Percentiles rank a stretch among this genome's conserved stretches.
phyloP scores from a whole-genome alignment of 805 yeast genomes.

The Monosporozyma servazzii region DNA sequence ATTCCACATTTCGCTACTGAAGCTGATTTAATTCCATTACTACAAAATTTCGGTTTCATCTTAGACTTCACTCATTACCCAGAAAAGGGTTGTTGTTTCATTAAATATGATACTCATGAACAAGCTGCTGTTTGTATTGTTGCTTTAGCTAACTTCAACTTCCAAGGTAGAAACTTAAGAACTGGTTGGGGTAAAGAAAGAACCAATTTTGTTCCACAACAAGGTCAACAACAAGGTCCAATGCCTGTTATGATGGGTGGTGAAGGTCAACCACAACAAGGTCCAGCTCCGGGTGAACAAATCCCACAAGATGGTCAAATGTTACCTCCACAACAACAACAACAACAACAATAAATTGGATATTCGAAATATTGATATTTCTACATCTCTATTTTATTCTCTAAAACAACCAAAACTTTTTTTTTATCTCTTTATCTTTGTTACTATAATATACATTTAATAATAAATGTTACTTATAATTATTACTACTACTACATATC shows the following conservation, averaged over 20 bases:
- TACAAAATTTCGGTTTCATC: conserved; percentile 75
- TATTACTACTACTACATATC: not conserved
- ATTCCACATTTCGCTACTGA: conserved; percentile 69
- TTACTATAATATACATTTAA: not conserved
- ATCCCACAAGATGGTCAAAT: conserved; percentile 2
- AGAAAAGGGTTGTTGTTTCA: conserved; percentile 81
- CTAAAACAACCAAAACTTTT: not conserved
- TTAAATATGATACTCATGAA: conserved; percentile 78
- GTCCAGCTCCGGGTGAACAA: conserved; percentile 4
- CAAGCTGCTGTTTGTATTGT: conserved; percentile 83
- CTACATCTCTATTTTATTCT: not conserved
- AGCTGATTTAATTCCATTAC: conserved; percentile 59
- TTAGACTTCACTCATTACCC: conserved; percentile 73
- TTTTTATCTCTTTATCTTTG: not conserved
- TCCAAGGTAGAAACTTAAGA: conserved; percentile 70
- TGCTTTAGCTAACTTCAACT: conserved; percentile 56
- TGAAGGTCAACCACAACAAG: conserved; percentile 4
- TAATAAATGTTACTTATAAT: not conserved
- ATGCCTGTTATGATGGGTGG: conserved; percentile 7
- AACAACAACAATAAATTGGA: conserved; percentile 1
- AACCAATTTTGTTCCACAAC: conserved; percentile 27
- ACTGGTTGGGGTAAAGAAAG: conserved; percentile 82
- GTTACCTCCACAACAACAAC: conserved; percentile 5
- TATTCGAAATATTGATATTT: not conserved
- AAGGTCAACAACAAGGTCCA: conserved; percentile 12